Base-by-base conservation (phyloP, 331 rosid genomes). In the Rosa hybrid region DNA sequence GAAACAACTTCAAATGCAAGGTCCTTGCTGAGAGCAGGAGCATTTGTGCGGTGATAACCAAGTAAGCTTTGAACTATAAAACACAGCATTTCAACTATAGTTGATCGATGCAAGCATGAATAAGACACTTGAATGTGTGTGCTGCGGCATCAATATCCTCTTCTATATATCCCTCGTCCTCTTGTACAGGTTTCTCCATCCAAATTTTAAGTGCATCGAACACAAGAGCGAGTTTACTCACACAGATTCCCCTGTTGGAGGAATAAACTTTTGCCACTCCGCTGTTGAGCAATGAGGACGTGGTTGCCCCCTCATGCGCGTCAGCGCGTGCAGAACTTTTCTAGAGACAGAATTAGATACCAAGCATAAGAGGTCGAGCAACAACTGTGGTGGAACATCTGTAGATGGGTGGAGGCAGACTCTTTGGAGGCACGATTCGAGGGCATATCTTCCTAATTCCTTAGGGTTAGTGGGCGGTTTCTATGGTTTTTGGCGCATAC, bases 81-180 rank as follows among this genome's bases (percentile, higher is more conserved):
- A 75, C 97, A 92, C 60, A 93, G 50, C 88, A 89, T 93, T 84
- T 91, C 98, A 78, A 95, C 79, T 46, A 91, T 79, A 57, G 97
- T 82, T 86, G 93, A 86, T 91, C 96, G n/a, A 95, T 72, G 84
- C 98, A 95, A 72, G 82, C 63, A 81, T 78, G 77, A 70, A 88
- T 88, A 86, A 95, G 71, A 84, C 80, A 83, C 90, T 89, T 91
- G 65, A 95, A 78, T 57, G 98, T 82, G 83, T 79, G 79, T 1
- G 84, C 80, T 46, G 96, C 92, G 21, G 99, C 87, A 8, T 76
- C 83, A 77, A 83, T 80, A 45, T 91, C 96, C 88, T 92, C 99
- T 88, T 92, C 97, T 41, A 53, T 69, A 63, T 44, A 0, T 2
- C 56, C 13, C 0, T 0, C 5, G 6, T 2, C 65, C 30, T 59